Evolutionary conservation across 2,329 filamentous ascomycete species (phyloP), one percentile per base, ranked within the genome.

Genomic region (Paramyrothecium sp.): DNA sequence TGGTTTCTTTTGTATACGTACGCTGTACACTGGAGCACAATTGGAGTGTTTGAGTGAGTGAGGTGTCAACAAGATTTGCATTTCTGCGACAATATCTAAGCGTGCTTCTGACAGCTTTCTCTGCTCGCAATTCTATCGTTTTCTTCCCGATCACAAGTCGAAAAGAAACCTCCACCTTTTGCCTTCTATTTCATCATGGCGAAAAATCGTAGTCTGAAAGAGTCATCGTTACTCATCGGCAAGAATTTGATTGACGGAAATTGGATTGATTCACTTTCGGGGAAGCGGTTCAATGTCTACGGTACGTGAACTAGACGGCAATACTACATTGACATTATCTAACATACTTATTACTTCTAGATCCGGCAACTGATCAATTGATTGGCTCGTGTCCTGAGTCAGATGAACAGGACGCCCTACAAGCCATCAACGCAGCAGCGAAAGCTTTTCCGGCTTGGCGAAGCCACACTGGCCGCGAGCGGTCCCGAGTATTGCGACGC

Each of bases 371-470:
- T 13, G 86, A 84, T 59, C 81, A 85, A 64, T 67, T 84, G 47
- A 90, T 92, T 63, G 88, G 86, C 56, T 86, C 80, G 33, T 87
- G 86, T 69, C 88, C 89, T 41, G 89, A 92, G 67, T 89, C 90
- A 75, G 79, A 82, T 63, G 77, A 78, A 54, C 76, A 80, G 59
- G 89, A 92, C 67, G 84, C 85, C 17, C 78, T 88, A 63, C 77
- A 78, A 52, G 89, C 89, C 64, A 91, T 92, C 61, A 75, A 85
- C 59, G 87, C 87, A 20, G 89, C 89, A 7, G 77, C 81, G 2
- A 81, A 80, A 3, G 89, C 89, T 0, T 78, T 88, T 49, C 79
- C 79, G 4, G 71, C 75, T 8, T 88, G 86, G 72, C 78, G 78
- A 60, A 80, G 79, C 61, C 79, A 75, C 30, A 83, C 84, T 5